Percentiles rank a stretch among this genome's conserved stretches.
Conservation (phyloP, 2,329 filamentous ascomycete species). For the Verticillium nubilum region DNA sequence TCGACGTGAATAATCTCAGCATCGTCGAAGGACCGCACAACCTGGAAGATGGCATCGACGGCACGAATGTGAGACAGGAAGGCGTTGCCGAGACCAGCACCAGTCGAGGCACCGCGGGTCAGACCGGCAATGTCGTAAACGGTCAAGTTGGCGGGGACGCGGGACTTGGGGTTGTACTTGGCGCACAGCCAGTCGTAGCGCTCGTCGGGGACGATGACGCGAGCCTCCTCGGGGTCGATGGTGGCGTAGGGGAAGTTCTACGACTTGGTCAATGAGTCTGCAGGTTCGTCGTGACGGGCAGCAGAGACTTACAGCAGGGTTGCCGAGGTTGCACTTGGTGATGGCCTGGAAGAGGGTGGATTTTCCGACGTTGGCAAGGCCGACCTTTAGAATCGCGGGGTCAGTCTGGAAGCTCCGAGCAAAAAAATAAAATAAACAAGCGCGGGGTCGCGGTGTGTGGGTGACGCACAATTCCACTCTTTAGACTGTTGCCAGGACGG, state of each 20-base stretch:
- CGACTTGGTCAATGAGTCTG: constrained; percentile 17
- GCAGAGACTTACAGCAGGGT: constrained; percentile 72
- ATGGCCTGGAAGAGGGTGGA: constrained; percentile 99
- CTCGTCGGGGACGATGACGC: constrained; percentile 93
- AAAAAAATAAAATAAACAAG: background rate
- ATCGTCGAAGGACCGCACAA: constrained; percentile 96
- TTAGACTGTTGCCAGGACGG: constrained; percentile 94
- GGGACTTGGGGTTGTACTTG: constrained; percentile 96
- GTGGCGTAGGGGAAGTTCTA: constrained; percentile 98
- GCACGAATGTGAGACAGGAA: constrained; percentile 99
- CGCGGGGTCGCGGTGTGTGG: constrained; percentile 8
- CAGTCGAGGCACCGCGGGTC: constrained; percentile 91
- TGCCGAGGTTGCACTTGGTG: constrained; percentile 94
- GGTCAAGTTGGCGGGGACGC: constrained; percentile 94
- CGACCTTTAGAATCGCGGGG: constrained; percentile 50
- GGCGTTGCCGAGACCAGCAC: constrained; percentile 93
- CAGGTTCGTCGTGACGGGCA: constrained; percentile 22
- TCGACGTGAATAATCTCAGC: constrained; percentile 99
- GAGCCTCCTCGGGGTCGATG: constrained; percentile 97
- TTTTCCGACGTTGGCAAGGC: constrained; percentile 98
- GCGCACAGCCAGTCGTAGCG: constrained; percentile 93
- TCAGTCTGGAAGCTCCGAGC: background rate
- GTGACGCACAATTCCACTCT: constrained; percentile 88
- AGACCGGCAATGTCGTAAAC: constrained; percentile 98
- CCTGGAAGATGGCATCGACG: constrained; percentile 96